phyloP scores from a whole-genome alignment of 164 flowering plant genomes.

The Houttuynia cordata region DNA sequence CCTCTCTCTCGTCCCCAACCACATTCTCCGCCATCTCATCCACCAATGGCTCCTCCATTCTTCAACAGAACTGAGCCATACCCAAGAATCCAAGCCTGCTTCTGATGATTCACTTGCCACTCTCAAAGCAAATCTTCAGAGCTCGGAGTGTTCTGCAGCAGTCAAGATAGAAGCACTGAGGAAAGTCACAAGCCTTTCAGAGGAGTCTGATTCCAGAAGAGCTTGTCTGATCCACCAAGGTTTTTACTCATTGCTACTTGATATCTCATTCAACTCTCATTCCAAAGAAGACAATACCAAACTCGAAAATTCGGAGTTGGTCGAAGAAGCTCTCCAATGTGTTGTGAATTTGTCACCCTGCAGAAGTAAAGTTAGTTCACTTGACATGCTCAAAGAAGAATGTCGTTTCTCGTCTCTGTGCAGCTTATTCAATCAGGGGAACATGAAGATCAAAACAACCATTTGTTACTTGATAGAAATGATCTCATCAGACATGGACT shows the following conservation, averaged over 20 bases:
- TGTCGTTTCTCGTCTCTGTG: constrained; percentile 18
- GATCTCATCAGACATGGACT: constrained; percentile 23
- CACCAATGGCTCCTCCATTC: constrained; percentile 39
- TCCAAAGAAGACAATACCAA: constrained; percentile 1
- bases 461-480: constrained; percentile 38
- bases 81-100: neutral
- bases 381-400: constrained; percentile 30
- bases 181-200: constrained; percentile 16
- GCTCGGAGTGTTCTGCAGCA: constrained; percentile 14
- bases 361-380: constrained; percentile 15
- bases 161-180: constrained; percentile 25
- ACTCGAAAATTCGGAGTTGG: constrained; percentile 14
- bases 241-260: constrained; percentile 30
- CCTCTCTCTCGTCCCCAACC: constrained; percentile 52
- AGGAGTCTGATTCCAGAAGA: constrained; percentile 19
- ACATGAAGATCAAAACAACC: constrained; percentile 17
- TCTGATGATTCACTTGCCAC: constrained; percentile 21
- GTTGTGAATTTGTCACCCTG: constrained; percentile 27
- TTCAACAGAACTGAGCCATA: constrained; percentile 9
- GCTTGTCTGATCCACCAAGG: constrained; percentile 31
- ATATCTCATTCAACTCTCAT: constrained; percentile 16
- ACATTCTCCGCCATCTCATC: constrained; percentile 61
- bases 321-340: constrained; percentile 36
- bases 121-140: constrained; percentile 27
- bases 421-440: constrained; percentile 29